Conservation (phyloP, 768 basidiomycete genomes). For the Lactarius hatsudake region DNA sequence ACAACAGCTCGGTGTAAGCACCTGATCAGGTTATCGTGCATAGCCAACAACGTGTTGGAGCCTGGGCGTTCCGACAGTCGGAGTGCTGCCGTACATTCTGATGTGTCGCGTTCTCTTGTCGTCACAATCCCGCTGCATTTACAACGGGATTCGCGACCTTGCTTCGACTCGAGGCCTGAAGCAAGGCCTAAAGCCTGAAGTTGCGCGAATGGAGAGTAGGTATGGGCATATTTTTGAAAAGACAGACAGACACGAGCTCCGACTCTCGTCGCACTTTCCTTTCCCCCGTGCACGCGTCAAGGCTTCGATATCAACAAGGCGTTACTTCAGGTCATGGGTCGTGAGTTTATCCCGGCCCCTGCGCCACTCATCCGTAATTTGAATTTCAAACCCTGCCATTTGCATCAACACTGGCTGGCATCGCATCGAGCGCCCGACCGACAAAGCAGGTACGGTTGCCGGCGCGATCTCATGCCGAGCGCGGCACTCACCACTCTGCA, state of each 20-base stretch:
- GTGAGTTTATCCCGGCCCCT: background rate
- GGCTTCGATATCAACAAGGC: background rate
- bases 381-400: background rate
- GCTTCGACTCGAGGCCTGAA: background rate
- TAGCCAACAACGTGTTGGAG: background rate
- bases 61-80: background rate
- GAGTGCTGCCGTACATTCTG: background rate
- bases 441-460: background rate
- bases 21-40: background rate
- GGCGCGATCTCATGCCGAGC: background rate
- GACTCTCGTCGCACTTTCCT: background rate
- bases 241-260: background rate
- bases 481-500: background rate
- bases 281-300: background rate
- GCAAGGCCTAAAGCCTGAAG: too few species aligned
- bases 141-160: background rate
- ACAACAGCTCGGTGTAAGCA: background rate
- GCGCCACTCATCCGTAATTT: background rate
- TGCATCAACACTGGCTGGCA: too few species aligned
- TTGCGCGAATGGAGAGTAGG: background rate
- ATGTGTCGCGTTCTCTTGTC: background rate
- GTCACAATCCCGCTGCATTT: background rate
- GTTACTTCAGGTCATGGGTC: background rate
- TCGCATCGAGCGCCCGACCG: background rate
- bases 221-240: background rate